Evolutionary conservation across 306 rosid genomes (phyloP).

Genomic region (Trichosanthes truncata): DNA sequence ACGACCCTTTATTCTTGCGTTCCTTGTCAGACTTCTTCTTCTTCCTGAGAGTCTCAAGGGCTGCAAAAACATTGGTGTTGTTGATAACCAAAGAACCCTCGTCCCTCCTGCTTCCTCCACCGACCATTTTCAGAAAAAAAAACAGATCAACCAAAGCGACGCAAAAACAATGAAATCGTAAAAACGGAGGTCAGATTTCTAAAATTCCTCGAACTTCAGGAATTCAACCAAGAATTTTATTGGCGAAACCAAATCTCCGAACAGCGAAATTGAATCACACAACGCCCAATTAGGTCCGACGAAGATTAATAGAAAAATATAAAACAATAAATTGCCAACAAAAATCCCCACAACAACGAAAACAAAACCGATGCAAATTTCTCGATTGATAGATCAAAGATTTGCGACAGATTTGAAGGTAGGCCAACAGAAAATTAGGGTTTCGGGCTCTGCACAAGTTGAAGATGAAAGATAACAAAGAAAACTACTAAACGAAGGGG

Average conservation of each 20-base stretch:
- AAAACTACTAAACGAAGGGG: not conserved
- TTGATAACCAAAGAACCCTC: constrained; percentile 71
- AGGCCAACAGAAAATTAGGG: constrained; percentile 3
- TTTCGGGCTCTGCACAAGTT: not conserved
- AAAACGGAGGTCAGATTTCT: not conserved
- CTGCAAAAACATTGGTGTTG: constrained; percentile 81
- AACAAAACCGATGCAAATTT: not conserved
- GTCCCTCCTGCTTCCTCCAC: constrained; percentile 84
- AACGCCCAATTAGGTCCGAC: constrained; percentile 1
- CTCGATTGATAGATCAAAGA: constrained; percentile 23
- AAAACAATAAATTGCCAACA: not conserved
- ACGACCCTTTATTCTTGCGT: constrained; percentile 46
- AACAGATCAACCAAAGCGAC: constrained; percentile 24
- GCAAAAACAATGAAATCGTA: not conserved
- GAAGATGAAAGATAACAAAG: not conserved
- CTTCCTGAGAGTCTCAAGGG: constrained; percentile 75
- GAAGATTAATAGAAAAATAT: not conserved
- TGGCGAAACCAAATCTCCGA: not conserved
- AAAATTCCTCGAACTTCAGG: not conserved
- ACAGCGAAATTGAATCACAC: not conserved
- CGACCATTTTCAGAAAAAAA: constrained; percentile 43
- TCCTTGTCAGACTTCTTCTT: constrained; percentile 93
- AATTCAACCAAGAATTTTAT: not conserved
- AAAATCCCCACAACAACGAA: not conserved
- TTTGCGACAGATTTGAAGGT: not conserved